phyloP scores from a whole-genome alignment of 1,284 basidiomycete species.

The Ganoderma sinense region DNA sequence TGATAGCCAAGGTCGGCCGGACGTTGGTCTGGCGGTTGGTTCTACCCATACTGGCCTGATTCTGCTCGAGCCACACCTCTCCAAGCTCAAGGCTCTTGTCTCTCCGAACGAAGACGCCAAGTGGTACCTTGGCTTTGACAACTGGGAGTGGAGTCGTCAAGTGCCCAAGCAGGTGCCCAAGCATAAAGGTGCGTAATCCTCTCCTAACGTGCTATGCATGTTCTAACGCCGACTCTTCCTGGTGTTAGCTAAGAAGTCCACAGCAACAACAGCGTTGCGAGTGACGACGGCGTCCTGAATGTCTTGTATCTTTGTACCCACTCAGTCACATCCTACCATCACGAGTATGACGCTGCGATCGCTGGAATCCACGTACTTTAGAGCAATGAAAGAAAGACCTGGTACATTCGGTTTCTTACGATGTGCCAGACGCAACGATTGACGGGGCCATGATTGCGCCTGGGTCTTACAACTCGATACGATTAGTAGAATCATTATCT shows the following conservation, averaged over 20 bases:
- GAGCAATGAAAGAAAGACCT: no score
- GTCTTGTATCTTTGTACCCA: not conserved
- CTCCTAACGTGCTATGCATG: not conserved
- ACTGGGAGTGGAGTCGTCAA: constrained; percentile 1
- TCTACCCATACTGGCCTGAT: not conserved
- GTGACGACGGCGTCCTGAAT: not conserved
- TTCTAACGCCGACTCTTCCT: not conserved
- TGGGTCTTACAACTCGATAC: not conserved
- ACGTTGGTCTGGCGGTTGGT: not conserved
- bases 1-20: not conserved
- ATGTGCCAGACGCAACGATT: not conserved
- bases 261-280: not conserved
- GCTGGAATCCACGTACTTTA: no score
- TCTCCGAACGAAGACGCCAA: constrained; percentile 1
- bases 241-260: not conserved
- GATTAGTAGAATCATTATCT: not conserved
- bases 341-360: not conserved
- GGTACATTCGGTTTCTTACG: no score
- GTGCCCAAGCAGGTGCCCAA: not conserved
- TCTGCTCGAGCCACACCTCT: not conserved
- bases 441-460: not conserved
- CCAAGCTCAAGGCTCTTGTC: constrained; percentile 3
- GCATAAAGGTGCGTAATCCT: not conserved
- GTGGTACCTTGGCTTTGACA: not conserved
- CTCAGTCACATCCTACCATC: not conserved